Evolutionary conservation across 441 rosid species (phyloP), one percentile per base, ranked within the genome.

Genomic region (Syzygium syzygioides): DNA sequence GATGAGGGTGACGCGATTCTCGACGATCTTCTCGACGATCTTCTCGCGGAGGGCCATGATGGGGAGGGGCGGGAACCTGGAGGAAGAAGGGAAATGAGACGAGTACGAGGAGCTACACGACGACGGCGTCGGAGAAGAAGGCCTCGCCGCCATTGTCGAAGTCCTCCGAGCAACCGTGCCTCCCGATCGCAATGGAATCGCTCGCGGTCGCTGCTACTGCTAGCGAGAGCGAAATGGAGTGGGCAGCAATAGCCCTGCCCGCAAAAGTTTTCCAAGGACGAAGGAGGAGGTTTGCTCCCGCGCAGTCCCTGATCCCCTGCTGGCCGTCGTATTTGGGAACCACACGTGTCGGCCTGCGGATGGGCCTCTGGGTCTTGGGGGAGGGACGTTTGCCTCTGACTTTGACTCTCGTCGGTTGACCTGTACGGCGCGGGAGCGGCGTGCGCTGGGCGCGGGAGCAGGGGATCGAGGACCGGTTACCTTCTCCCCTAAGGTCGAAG

Each of bases 1-100:
- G 86, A 96, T 96, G 87, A 98, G 97, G 90, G 99, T 98, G 91
- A 98, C 99, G 90, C 98, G 98, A 95, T 96, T 98, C 89, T 95
- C 95, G 90, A 90, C 86, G 88, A 96, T 93, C 93, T 98, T 98
- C 79, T 96, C 99, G 86, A 96, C 94, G 90, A 98, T 96, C 89
- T 90, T 96, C 90, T 89, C 91, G 87, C 91, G 93, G 87, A 94
- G 93, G 50, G 96, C 92, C 95, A 93, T 90, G 64, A 96, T 92
- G 2, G 99, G 99, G n/a, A 98, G 98, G n/a, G 95, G 88, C 18
- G 96, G 92, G 93, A 96, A 96, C 80, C 91, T 90, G 10, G 94
- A 89, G 5, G 94, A 87, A 19, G 94, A 87, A 23, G 96, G 48
- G 85, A 91, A 86, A 48, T 94, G 89, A 59, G 95, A 84, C 56